Conservation (phyloP, 2,329 filamentous ascomycete species). For the Rutstroemia sp. region DNA sequence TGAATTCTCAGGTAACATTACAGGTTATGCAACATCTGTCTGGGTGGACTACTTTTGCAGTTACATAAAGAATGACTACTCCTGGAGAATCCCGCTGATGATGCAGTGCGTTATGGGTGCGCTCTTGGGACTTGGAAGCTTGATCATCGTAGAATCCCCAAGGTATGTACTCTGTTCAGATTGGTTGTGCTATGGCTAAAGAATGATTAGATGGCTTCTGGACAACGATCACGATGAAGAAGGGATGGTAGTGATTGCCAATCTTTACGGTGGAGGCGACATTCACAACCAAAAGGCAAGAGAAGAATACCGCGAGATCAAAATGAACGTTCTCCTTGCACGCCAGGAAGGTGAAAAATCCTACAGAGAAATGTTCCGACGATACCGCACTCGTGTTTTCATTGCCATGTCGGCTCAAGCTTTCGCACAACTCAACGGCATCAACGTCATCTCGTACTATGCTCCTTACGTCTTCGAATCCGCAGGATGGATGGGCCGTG, state of each 20-base stretch:
- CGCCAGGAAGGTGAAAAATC: conserved; percentile 91
- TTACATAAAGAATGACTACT: conserved; percentile 74
- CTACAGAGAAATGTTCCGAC: conserved; percentile 89
- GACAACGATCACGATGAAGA: conserved; percentile 98
- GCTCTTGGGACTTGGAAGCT: conserved; percentile 74
- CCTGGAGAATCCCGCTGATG: conserved; percentile 83
- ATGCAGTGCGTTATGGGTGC: conserved; percentile 95
- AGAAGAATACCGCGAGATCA: conserved; percentile 97
- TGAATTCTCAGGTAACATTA: conserved; percentile 95
- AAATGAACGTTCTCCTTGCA: conserved; percentile 91
- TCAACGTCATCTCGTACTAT: conserved; percentile 99
- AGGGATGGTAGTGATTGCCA: conserved; percentile 96
- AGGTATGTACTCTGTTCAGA: conserved; percentile 44
- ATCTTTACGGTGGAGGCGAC: conserved; percentile 91
- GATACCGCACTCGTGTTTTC: conserved; percentile 86
- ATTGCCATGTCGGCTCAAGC: conserved; percentile 98
- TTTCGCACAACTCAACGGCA: conserved; percentile 93
- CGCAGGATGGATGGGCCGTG: conserved; percentile 86
- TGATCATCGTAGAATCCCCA: conserved; percentile 94
- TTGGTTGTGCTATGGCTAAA: conserved; percentile 9
- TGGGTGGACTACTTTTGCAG: conserved; percentile 99
- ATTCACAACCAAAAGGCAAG: conserved; percentile 88
- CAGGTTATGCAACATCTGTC: conserved; percentile 90
- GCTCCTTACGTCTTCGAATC: conserved; percentile 94
- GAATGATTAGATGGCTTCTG: conserved; percentile 73